Evolutionary conservation across 2,329 filamentous ascomycete species (phyloP).

Genomic region (Arthrobotrys musiformis): DNA sequence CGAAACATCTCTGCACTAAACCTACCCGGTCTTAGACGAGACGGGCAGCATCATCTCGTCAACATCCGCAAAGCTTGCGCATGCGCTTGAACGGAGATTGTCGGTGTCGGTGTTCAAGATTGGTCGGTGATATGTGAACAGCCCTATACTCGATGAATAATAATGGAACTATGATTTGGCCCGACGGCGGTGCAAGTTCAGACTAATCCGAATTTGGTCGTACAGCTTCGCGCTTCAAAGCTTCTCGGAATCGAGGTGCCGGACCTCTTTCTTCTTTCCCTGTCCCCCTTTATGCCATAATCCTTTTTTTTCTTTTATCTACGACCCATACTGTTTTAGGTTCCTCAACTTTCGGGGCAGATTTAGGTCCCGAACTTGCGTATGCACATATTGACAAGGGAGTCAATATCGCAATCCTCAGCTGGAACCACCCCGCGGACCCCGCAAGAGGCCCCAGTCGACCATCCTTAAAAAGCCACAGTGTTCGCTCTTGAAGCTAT

Average conservation of each 20-base stretch:
- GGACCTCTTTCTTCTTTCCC: background rate
- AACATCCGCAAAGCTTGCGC: background rate
- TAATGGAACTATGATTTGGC: background rate
- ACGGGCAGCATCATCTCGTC: background rate
- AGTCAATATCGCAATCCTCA: background rate
- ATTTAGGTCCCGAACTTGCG: conserved; percentile 16
- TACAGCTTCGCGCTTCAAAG: too few species aligned
- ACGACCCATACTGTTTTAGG: background rate
- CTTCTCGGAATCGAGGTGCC: background rate
- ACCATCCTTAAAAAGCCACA: conserved; percentile 25
- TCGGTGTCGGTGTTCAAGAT: background rate
- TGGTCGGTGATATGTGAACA: background rate
- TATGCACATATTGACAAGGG: background rate
- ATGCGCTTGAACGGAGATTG: background rate
- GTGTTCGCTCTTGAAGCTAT: conserved; percentile 1
- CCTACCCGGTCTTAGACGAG: background rate
- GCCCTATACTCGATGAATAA: conserved; percentile 4
- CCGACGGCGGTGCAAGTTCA: background rate
- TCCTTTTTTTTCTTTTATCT: too few species aligned
- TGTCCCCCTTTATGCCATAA: background rate
- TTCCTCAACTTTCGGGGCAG: conserved; percentile 19
- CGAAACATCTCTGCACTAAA: background rate
- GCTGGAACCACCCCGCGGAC: background rate
- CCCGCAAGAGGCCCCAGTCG: background rate
- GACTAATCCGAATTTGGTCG: background rate